Base-by-base conservation (phyloP, 169 alveolate species). In the Theileria parva region DNA sequence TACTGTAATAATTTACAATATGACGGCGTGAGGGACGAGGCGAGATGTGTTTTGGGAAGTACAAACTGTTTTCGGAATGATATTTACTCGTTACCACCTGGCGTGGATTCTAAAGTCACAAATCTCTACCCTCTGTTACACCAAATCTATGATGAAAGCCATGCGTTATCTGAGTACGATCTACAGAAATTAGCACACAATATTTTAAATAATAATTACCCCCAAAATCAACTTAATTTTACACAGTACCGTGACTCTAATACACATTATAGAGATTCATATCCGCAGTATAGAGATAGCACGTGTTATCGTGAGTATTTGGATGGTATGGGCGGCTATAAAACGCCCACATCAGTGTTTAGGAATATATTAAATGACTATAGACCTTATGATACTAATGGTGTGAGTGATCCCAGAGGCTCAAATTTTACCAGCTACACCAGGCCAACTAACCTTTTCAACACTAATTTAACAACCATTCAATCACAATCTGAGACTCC, bases 21-120 rank as follows among this genome's bases (percentile, higher is more conserved):
- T 32, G 37, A 32, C 37, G 37, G 37, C 37, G 64, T 73, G 32
- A 23, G 60, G 12, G 71, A 67, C 21, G 81, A 83, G 37, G 85
- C 74, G 0, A 79, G 74, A 21, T 64, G 73, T 28, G 81, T 83
- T 7, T 19, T 83, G 13, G 5, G 51, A 12, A 70, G 71, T 28
- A 75, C 89, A n/a, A 83, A 72, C 30, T 74, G 39, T 39, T 83
- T 83, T 28, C 53, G 66, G 8, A 59, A 79, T 25, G 89, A 83
- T 57, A 30, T 69, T 8, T 76, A 77, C 34, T 28, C 77, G 2
- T 59, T 85, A 0, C 91, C 91, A 21, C 71, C 70, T 0, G 74
- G 72, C 6, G 74, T 67, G 5, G 86, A 83, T 30, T 23, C 75
- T 12, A 34, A 30, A 69, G 23, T 78, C 1, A 67, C 53, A 1